These are phyloP conservation scores for Fonsecaea pugnacius DNA, from an alignment of 2,329 filamentous ascomycete species.

Conservation along the genomic window DNA sequence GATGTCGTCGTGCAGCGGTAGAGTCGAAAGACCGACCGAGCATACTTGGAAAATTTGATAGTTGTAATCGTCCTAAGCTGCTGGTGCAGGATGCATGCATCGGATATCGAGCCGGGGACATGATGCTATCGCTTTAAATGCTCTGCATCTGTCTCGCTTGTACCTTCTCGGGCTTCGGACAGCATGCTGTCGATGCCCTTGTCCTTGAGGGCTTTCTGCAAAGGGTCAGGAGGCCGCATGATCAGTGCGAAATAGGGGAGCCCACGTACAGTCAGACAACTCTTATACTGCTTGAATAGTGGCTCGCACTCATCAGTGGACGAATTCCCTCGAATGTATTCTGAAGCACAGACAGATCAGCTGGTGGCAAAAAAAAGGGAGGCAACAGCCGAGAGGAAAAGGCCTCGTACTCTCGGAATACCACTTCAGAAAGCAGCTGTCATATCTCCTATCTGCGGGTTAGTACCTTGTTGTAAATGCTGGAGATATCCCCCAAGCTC, in stretches of 20 bases:
- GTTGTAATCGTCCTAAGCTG: not conserved
- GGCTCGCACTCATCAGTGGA: slow-evolving; percentile 83
- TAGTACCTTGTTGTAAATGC: not conserved
- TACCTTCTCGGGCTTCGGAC: slow-evolving; percentile 86
- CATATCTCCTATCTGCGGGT: slow-evolving; percentile 71
- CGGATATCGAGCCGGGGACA: not conserved
- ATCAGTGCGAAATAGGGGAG: not conserved
- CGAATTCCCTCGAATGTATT: slow-evolving; percentile 85
- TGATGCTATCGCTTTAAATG: slow-evolving; percentile 56
- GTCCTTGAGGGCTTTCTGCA: slow-evolving; percentile 79
- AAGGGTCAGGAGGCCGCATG: not conserved
- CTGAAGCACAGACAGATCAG: slow-evolving; percentile 52
- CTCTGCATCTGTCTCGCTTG: slow-evolving; percentile 80
- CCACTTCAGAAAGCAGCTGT: slow-evolving; percentile 98
- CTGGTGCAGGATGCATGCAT: not conserved
- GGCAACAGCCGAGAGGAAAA: slow-evolving; percentile 4
- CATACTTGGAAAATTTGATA: not conserved
- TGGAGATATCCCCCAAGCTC: slow-evolving; percentile 42
- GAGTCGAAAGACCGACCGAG: slow-evolving; percentile 18
- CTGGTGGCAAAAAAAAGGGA: slow-evolving; percentile 26
- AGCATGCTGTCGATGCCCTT: slow-evolving; percentile 91
- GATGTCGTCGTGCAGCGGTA: slow-evolving; percentile 63
- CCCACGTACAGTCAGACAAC: slow-evolving; percentile 74
- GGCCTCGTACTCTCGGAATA: slow-evolving; percentile 86
- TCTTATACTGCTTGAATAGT: slow-evolving; percentile 86